phyloP scores from a whole-genome alignment of 1,284 basidiomycete species.

The Tremellales sp. region DNA sequence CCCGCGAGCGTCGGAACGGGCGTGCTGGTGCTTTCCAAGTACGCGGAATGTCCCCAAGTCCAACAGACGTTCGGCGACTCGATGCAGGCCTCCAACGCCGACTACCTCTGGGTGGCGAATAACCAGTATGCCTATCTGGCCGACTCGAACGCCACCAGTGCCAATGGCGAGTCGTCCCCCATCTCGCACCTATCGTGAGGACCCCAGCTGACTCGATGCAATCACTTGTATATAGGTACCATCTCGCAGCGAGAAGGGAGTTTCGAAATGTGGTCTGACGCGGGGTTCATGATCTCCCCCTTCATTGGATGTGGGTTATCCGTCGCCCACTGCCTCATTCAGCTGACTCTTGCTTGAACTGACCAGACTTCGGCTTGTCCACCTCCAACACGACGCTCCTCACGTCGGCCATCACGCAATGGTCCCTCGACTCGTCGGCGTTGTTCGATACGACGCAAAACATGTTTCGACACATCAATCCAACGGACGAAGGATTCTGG shows the following conservation, averaged over 20 bases:
- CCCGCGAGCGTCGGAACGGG: slow-evolving; percentile 25
- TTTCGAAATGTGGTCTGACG: slow-evolving; percentile 55
- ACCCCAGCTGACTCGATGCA: background rate
- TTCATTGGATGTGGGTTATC: slow-evolving; percentile 53
- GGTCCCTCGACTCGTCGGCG: slow-evolving; percentile 52
- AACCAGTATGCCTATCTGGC: slow-evolving; percentile 29
- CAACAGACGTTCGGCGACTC: no score
- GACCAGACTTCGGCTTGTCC: slow-evolving; percentile 50
- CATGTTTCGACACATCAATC: slow-evolving; percentile 54
- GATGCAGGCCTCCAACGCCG: slow-evolving; percentile 10
- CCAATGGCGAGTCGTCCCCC: slow-evolving; percentile 13
- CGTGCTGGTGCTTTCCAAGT: slow-evolving; percentile 27
- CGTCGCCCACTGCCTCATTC: background rate
- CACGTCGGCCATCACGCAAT: slow-evolving; percentile 53
- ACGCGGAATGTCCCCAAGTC: no score
- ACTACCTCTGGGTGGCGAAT: slow-evolving; percentile 34
- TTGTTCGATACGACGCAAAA: slow-evolving; percentile 45
- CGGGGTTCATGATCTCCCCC: slow-evolving; percentile 61
- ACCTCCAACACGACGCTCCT: slow-evolving; percentile 51
- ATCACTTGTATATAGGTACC: slow-evolving; percentile 10
- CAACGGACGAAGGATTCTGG: slow-evolving; percentile 56
- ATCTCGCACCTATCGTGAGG: background rate
- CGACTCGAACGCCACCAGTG: slow-evolving; percentile 10
- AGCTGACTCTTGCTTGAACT: slow-evolving; percentile 6
- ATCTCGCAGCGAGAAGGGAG: slow-evolving; percentile 29